Evolutionary conservation across 2,329 filamentous ascomycete species (phyloP), one percentile per base, ranked within the genome.

Genomic region (Orbilia blumenaviensis): DNA sequence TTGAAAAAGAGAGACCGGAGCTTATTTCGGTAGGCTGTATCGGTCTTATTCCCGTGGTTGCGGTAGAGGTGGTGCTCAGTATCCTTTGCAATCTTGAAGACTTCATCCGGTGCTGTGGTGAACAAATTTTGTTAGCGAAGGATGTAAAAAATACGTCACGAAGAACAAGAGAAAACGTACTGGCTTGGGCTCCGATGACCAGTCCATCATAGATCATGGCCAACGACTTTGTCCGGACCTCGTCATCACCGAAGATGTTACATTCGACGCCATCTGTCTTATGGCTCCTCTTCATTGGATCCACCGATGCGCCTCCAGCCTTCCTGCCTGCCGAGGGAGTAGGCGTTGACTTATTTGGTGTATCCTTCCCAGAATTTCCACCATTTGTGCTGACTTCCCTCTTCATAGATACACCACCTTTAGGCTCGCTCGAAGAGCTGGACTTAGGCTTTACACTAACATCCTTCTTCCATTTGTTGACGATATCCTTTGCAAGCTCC

Each of bases 201-300:
- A 99, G 87, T 14, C 94, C 95, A 81, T 99, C 95, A 85, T 98
- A 99, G 83, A 99, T 88, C 46, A 99, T 87, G 58, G 93, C 93
- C 78, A 97, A 90, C 82, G 92, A 96, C 81, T 89, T 91, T 84
- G 98, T 92, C 73, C 95, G 91, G 18, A 88, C 87, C 69, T 86
- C 84, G 74, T 91, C 90, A 8, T 18, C 52, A 14, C 93, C 97
- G 34, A 52, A 50, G 62, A 93, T 88, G 78, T 90, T 88, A 80
- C 88, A 88, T 80, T 94, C 89, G 63, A 97, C 89, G 42, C 90
- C 90, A 82, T 98, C 95, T n/a, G 86, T 87, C 80, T 91, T 90
- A 85, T 90, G 92, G 79, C 89, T 92, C 80, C 95, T 89, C 86
- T 93, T 95, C 81, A 94, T 90, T 1, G 90, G 88, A 79, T 91